Percentiles rank a stretch among this genome's conserved stretches.
Conservation (phyloP, 257 asterid genomes). For the Leptodermis oblonga region DNA sequence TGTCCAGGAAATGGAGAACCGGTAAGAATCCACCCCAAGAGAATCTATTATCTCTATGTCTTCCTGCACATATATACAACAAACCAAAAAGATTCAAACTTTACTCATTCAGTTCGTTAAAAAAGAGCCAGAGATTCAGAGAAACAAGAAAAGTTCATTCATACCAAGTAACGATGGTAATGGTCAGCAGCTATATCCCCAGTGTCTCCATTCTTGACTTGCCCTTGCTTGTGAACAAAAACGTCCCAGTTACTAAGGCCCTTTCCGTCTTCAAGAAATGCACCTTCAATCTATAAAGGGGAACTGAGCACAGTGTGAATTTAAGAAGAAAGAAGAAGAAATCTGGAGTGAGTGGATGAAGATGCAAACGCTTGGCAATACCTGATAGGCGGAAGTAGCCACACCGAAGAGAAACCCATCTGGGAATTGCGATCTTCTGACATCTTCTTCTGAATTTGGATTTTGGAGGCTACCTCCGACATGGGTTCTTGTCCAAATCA, state of each 20-base stretch:
- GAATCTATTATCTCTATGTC: slow-evolving; percentile 61
- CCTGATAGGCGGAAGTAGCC: slow-evolving; percentile 73
- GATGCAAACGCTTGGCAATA: no score
- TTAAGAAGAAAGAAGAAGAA: neutral
- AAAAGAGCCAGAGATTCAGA: neutral
- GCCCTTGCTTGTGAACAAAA: slow-evolving; percentile 46
- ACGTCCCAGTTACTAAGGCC: slow-evolving; percentile 73
- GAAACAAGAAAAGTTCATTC: neutral
- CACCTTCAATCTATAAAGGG: slow-evolving; percentile 66
- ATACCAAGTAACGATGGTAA: slow-evolving; percentile 75
- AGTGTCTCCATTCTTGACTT: slow-evolving; percentile 42
- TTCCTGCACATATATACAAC: slow-evolving; percentile 37
- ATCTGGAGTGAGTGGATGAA: no score
- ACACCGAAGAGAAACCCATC: slow-evolving; percentile 71
- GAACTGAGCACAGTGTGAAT: neutral
- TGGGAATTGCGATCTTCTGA: slow-evolving; percentile 54
- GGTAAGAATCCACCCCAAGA: slow-evolving; percentile 61
- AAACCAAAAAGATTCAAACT: neutral
- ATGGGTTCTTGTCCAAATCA: slow-evolving; percentile 15
- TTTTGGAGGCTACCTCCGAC: slow-evolving; percentile 10
- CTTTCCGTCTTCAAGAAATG: slow-evolving; percentile 58
- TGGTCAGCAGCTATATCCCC: slow-evolving; percentile 73
- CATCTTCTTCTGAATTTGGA: slow-evolving; percentile 5
- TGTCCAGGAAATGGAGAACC: slow-evolving; percentile 85
- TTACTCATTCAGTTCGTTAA: no score